Base-by-base conservation (phyloP, 2,329 filamentous ascomycete species). In the Blastomyces percursus region DNA sequence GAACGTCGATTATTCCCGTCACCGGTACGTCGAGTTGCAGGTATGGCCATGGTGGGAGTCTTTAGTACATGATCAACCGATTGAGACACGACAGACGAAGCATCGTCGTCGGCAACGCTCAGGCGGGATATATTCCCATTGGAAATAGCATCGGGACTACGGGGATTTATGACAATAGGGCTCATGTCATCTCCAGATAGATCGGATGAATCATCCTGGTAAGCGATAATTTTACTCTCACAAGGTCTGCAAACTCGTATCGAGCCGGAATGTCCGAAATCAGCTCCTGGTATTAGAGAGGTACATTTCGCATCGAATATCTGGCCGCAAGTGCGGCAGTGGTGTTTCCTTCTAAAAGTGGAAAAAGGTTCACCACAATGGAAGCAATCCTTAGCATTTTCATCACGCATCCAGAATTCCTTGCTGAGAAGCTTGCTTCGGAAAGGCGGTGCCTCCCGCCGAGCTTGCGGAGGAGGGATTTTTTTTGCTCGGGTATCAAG, bases 391-490 rank as follows among this genome's bases (percentile, higher is more conserved):
- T 96, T 97, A 64, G 93, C 95, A 66, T 95, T 96, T 71, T 97
- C 94, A 72, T 99, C 94, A 64, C 91, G 90, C 94, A 99, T 99
- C 94, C 93, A 97, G 69, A 96, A 97, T 68, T 97, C 92, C 71
- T 92, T 94, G 73, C 90, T 96, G 55, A 97, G 78, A 8, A 99
- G 87, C 71, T 93, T 91, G 69, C 90, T 89, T 65, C 88, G 86
- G 80, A 96, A 88, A 68, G 89, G 87, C 59, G 78, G 77, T 61
- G 82, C 72, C 65, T 75, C 75, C 62, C 73, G 69, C 40, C 71
- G 72, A 61, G 61, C 68, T 30, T 64, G 65, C 59, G 61, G 63
- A 35, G 30, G 66, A 61, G 73, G 46, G 65, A 61, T 14, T 66
- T 24, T 61, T 46, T 42, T 58, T 66, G 66, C 27, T 60, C 62